Evolutionary conservation across 129 eudicot genomes (phyloP).

Genomic region (Ambrosia artemisiifolia): DNA sequence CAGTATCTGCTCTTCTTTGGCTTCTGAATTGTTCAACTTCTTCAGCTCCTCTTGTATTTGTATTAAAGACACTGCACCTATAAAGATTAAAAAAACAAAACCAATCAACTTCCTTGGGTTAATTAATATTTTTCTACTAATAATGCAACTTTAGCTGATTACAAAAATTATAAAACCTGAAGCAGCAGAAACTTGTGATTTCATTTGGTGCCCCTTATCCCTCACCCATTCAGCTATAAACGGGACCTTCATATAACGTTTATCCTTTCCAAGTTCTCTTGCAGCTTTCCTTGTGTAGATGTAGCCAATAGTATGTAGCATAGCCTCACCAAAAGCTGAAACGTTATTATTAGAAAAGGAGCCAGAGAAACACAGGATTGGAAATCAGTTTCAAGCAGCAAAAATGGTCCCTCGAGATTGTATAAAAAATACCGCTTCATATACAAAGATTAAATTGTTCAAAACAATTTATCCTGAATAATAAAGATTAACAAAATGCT

Average conservation of each 20-base stretch:
- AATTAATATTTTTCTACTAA: neutral
- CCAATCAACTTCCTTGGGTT: neutral
- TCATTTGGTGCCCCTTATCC: slow-evolving; percentile 78
- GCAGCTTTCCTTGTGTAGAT: slow-evolving; percentile 90
- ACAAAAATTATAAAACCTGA: slow-evolving; percentile 50
- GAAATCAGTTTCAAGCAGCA: neutral
- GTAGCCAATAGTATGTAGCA: slow-evolving; percentile 92
- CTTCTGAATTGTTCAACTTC: slow-evolving; percentile 54
- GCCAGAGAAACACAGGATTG: no score
- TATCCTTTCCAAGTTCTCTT: slow-evolving; percentile 79
- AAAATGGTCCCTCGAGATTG: neutral
- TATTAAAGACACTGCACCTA: slow-evolving; percentile 76
- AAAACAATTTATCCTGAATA: neutral
- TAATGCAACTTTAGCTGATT: slow-evolving; percentile 7
- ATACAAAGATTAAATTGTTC: neutral
- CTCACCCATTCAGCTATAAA: slow-evolving; percentile 95
- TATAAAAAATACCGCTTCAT: neutral
- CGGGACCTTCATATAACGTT: slow-evolving; percentile 78
- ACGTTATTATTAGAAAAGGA: neutral
- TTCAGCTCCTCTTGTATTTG: slow-evolving; percentile 74
- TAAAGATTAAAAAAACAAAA: slow-evolving; percentile 5
- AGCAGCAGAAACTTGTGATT: slow-evolving; percentile 82
- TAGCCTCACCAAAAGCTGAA: slow-evolving; percentile 91
- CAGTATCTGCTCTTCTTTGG: slow-evolving; percentile 52
- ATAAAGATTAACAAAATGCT: neutral